These are phyloP conservation scores for Fomitopsis serialis DNA, from an alignment of 768 basidiomycete species.

Conservation along the genomic window DNA sequence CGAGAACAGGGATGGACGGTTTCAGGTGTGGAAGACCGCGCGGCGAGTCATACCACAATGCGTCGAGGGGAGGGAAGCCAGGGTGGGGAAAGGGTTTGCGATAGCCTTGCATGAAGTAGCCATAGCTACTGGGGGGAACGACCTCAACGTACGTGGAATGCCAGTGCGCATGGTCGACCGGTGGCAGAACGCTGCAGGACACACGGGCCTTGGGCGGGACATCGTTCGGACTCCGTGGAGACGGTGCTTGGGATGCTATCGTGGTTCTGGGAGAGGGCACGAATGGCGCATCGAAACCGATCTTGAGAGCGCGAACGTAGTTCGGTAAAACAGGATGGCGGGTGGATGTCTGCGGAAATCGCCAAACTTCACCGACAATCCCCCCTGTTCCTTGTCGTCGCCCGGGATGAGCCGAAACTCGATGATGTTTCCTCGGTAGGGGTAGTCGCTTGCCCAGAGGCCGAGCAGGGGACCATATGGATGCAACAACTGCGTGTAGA, in stretches of 20 bases:
- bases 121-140: background rate
- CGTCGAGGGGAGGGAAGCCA: conserved; percentile 6
- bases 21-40: conserved; percentile 10
- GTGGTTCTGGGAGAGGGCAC: background rate
- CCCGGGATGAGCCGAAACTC: conserved; percentile 11
- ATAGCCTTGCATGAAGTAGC: conserved; percentile 8
- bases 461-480: conserved; percentile 13
- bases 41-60: conserved; percentile 8
- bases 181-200: background rate
- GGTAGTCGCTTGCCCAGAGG: conserved; percentile 17
- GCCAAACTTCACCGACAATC: conserved; percentile 15
- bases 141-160: background rate
- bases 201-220: background rate
- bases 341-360: conserved; percentile 1
- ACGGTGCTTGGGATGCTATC: background rate
- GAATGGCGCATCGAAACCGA: conserved; percentile 8
- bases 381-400: conserved; percentile 10
- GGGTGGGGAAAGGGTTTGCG: conserved; percentile 11
- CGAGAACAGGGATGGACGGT: background rate
- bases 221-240: background rate
- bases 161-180: background rate
- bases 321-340: background rate
- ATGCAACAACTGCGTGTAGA: conserved; percentile 14
- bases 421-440: conserved; percentile 16
- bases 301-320: conserved; percentile 8